These are phyloP conservation scores for Coemansia interrupta DNA, from an alignment of 192 early-diverging fungal genomes.

Conservation along the genomic window DNA sequence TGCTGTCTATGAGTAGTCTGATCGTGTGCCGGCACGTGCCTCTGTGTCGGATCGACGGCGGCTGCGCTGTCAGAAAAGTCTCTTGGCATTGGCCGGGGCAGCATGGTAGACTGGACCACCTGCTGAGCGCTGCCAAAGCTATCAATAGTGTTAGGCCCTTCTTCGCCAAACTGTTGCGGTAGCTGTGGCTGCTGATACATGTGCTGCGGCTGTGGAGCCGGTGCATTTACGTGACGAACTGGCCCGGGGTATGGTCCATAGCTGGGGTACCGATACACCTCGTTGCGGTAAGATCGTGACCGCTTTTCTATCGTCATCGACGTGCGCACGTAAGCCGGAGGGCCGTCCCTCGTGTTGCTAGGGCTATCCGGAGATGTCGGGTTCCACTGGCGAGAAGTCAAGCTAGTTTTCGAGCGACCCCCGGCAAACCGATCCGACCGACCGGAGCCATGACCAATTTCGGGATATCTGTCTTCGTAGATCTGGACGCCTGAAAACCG, in stretches of 20 bases:
- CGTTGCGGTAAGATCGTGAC: slow-evolving; percentile 26
- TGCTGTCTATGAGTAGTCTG: too few species aligned
- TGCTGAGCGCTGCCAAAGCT: not conserved
- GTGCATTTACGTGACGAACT: slow-evolving; percentile 30
- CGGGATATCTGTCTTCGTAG: slow-evolving; percentile 78
- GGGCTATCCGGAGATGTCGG: slow-evolving; percentile 11
- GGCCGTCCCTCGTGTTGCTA: slow-evolving; percentile 8
- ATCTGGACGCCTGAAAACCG: slow-evolving; percentile 62
- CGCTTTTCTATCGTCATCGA: slow-evolving; percentile 27
- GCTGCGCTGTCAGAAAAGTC: too few species aligned
- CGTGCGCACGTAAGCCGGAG: slow-evolving; percentile 29
- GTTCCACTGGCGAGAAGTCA: slow-evolving; percentile 21
- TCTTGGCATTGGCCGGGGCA: not conserved
- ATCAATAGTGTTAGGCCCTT: too few species aligned
- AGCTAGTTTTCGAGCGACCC: slow-evolving; percentile 10
- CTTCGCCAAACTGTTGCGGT: not conserved
- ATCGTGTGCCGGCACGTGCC: too few species aligned
- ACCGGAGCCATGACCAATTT: slow-evolving; percentile 50
- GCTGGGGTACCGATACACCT: slow-evolving; percentile 40
- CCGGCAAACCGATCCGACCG: slow-evolving; percentile 37
- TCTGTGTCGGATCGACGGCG: too few species aligned
- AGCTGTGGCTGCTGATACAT: not conserved
- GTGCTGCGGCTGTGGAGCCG: not conserved
- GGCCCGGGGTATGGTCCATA: slow-evolving; percentile 43
- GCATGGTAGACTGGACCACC: not conserved